Percentiles rank a stretch among this genome's conserved stretches.
Conservation (phyloP, 2,329 filamentous ascomycete genomes). For the Cordyceps cateniannulata region DNA sequence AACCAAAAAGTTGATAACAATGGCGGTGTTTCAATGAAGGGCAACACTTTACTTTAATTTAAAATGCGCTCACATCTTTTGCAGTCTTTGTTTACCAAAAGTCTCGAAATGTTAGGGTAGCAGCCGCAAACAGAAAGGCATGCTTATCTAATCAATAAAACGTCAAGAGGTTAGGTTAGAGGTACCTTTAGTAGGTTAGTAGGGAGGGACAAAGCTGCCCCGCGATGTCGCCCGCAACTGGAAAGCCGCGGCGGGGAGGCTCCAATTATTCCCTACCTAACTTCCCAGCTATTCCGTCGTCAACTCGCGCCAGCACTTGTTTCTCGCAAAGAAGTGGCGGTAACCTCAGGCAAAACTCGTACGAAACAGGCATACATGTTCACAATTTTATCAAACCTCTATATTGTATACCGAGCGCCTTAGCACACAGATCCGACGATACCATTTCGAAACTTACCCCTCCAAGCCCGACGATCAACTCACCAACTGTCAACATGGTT, state of each 20-base stretch:
- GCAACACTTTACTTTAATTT: background rate
- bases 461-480: background rate
- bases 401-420: background rate
- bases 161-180: too few species aligned
- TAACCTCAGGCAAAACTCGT: background rate
- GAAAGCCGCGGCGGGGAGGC: slow-evolving; percentile 9
- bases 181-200: too few species aligned
- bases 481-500: slow-evolving; percentile 23
- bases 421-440: background rate
- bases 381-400: too few species aligned
- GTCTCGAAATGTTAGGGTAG: background rate
- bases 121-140: background rate
- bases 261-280: slow-evolving; percentile 9
- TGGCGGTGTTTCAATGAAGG: background rate
- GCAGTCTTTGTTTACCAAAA: too few species aligned
- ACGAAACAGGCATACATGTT: background rate
- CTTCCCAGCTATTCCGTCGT: slow-evolving; percentile 2
- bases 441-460: background rate
- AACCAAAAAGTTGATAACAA: too few species aligned
- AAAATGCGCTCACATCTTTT: too few species aligned
- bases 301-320: slow-evolving; percentile 2
- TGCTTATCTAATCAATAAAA: background rate
- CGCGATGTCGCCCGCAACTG: slow-evolving; percentile 11
- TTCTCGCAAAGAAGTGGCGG: background rate
- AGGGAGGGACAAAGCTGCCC: background rate